Evolutionary conservation across 192 early-diverging fungal genomes (phyloP), one percentile per base, ranked within the genome.

Genomic region (Coemansia interrupta): DNA sequence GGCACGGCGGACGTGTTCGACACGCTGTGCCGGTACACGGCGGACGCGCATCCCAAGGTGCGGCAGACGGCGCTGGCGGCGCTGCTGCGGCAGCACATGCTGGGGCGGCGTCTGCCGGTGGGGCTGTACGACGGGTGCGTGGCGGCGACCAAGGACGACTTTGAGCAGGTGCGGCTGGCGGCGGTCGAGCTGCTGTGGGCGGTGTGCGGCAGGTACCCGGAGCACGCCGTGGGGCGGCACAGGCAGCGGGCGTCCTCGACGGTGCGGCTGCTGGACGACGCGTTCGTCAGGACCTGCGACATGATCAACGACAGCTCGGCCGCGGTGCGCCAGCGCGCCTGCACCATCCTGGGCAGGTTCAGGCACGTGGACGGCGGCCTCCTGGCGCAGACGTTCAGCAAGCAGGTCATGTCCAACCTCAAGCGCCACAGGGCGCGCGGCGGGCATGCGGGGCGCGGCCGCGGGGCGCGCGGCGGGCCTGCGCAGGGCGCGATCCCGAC

Each of bases 251-350:
- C 22, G 11, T 20, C 46, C 23, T 73, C 76, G 44, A 56, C 50
- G 23, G 65, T 75, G 45, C 58, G 83, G 12, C 57, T 87, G 12
- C 72, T 85, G 5, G 85, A 91, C 57, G 89, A 92, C 64, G 87
- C 90, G 18, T 91, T 92, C 64, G 80, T 87, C 26, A 84, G 85
- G 68, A 73, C 87, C n/a, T 92, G 90, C 61, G 89, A 92, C 63
- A 84, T 91, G 81, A 83, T 91, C 36, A 89, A 88, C 55, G 90
- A 92, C 61, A 72, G 77, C 29, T 85, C 85, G 3, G 80, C 88
- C 47, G 63, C 69, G 10, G 82, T 92, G 30, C 81, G 90, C 11
- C 86, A 87, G 48, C 89, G 88, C 60, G 90, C 90, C 2, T 89
- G 87, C 57, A 72, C 82, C 1, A 66, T 86, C 17, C 66, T 92